These are phyloP conservation scores for Ceratocystis smalleyi DNA, from an alignment of 2,329 filamentous ascomycete species.

Conservation along the genomic window DNA sequence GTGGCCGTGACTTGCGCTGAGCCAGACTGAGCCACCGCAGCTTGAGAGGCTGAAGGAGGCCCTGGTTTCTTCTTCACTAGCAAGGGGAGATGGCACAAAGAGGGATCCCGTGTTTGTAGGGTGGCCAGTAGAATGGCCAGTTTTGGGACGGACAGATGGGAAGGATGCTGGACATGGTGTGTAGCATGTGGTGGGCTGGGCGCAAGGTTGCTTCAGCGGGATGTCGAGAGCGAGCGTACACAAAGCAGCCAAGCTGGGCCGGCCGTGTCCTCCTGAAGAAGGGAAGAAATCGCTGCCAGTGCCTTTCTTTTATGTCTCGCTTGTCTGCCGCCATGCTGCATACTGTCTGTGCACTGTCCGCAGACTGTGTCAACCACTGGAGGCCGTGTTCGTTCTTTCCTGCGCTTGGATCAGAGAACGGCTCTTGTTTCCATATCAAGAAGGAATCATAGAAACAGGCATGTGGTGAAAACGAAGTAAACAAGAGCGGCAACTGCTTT, in stretches of 20 bases:
- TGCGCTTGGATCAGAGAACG: neutral
- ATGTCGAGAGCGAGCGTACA: too few species aligned
- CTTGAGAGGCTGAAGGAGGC: too few species aligned
- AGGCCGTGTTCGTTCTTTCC: neutral
- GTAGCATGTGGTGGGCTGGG: too few species aligned
- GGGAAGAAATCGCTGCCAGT: neutral
- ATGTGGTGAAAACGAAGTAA: neutral
- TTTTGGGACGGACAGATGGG: too few species aligned
- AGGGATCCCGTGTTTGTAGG: too few species aligned
- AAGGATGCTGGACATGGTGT: too few species aligned
- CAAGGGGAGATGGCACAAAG: too few species aligned
- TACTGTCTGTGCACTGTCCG: neutral
- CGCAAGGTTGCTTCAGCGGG: too few species aligned
- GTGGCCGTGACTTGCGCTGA: neutral
- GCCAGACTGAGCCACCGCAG: too few species aligned
- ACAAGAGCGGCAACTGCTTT: neutral
- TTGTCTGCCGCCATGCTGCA: neutral
- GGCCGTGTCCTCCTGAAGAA: neutral
- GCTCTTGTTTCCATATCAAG: neutral
- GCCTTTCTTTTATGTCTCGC: neutral
- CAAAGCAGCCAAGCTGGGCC: too few species aligned
- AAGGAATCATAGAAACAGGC: conserved; percentile 1
- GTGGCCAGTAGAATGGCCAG: too few species aligned
- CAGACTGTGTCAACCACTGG: neutral
- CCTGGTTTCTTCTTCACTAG: too few species aligned